A percentile compares a stretch with the other conserved stretches of the same genome.
phyloP scores from a whole-genome alignment of 1,139 yeast species.

The Nakaseomyces nivariensis region DNA sequence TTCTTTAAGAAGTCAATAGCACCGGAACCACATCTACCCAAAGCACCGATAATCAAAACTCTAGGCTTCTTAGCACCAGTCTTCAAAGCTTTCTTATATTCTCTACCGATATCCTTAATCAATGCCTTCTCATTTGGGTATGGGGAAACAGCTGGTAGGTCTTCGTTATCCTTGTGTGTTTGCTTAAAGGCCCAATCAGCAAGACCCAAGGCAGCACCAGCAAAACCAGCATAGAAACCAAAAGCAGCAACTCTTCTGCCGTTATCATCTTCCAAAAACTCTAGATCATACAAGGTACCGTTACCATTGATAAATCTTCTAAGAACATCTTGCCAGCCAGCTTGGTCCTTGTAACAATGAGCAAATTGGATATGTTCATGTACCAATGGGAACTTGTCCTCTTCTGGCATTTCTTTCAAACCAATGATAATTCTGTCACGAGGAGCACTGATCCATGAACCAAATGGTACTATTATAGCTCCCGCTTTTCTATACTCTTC shows the following conservation, averaged over 20 bases:
- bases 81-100: constrained; percentile 50
- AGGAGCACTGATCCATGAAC: constrained; percentile 90
- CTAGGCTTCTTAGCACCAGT: constrained; percentile 63
- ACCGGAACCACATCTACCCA: constrained; percentile 99
- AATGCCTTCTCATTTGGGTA: constrained; percentile 72
- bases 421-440: constrained; percentile 83
- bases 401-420: constrained; percentile 88
- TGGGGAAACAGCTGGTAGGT: constrained; percentile 69
- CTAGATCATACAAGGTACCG: constrained; percentile 85
- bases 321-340: constrained; percentile 90
- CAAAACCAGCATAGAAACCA: constrained; percentile 97
- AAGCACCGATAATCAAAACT: constrained; percentile 86
- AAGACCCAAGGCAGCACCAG: constrained; percentile 95
- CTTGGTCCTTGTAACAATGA: constrained; percentile 96
- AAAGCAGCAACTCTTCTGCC: constrained; percentile 99
- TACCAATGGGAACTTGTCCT: constrained; percentile 77
- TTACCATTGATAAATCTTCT: constrained; percentile 83
- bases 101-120: constrained; percentile 57
- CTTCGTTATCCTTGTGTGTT: constrained; percentile 51
- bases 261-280: constrained; percentile 83
- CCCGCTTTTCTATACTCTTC: constrained; percentile 75
- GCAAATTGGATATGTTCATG: constrained; percentile 98
- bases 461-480: constrained; percentile 80
- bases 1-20: constrained; percentile 75
- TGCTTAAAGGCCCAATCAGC: constrained; percentile 93